Evolutionary conservation across 164 flowering plant species (phyloP).

Genomic region (Nymphaea colorata): DNA sequence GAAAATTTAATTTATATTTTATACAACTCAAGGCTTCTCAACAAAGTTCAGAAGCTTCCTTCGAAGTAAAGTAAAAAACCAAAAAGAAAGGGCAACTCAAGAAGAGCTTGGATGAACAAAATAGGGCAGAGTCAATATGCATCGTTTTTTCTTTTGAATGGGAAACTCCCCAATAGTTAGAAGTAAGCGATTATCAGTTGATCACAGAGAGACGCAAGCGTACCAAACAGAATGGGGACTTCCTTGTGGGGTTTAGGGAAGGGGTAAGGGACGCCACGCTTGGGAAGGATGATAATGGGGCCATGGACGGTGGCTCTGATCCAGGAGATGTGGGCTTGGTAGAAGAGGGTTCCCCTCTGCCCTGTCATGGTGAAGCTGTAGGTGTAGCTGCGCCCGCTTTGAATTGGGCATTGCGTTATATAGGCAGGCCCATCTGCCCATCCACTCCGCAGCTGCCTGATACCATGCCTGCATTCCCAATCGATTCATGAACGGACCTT

Average conservation of each 20-base stretch:
- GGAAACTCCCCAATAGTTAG: too few relatives aligned
- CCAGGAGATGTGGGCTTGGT: slow-evolving; percentile 66
- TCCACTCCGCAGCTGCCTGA: slow-evolving; percentile 44
- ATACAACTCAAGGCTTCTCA: too few relatives aligned
- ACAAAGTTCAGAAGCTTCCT: too few relatives aligned
- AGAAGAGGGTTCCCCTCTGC: slow-evolving; percentile 52
- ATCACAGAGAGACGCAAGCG: not conserved
- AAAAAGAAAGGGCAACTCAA: too few relatives aligned
- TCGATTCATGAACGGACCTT: too few relatives aligned
- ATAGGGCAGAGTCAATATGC: too few relatives aligned
- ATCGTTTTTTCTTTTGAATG: too few relatives aligned
- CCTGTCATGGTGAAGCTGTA: slow-evolving; percentile 51
- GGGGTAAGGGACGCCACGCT: slow-evolving; percentile 30
- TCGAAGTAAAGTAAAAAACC: too few relatives aligned
- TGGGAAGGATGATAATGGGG: slow-evolving; percentile 55
- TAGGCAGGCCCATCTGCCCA: slow-evolving; percentile 68
- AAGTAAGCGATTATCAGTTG: too few relatives aligned
- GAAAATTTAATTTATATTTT: too few relatives aligned
- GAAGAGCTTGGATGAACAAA: too few relatives aligned
- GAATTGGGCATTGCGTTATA: slow-evolving; percentile 62
- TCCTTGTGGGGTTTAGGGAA: slow-evolving; percentile 40
- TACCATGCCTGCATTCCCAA: slow-evolving; percentile 39
- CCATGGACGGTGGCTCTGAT: slow-evolving; percentile 46
- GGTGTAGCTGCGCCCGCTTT: slow-evolving; percentile 37
- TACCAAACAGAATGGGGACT: slow-evolving; percentile 59